phyloP scores from a whole-genome alignment of 179 eudicot species.

The Drosera spatulata region DNA sequence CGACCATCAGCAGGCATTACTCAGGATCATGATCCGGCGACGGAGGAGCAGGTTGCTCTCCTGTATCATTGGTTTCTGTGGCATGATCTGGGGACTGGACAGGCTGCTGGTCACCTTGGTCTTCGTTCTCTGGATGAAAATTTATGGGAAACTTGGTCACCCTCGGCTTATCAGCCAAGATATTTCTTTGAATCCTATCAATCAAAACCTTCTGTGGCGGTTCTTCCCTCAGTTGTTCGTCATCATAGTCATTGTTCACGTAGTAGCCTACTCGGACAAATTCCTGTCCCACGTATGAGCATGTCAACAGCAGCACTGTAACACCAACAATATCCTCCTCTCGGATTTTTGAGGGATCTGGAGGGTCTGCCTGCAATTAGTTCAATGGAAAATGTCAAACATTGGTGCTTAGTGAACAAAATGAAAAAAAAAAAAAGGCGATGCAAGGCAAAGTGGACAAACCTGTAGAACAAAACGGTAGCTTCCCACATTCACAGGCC shows the following conservation, averaged over 20 bases:
- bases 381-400: constrained; percentile 3
- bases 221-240: constrained; percentile 78
- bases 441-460: neutral
- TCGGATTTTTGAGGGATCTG: constrained; percentile 83
- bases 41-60: constrained; percentile 29
- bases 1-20: neutral
- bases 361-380: constrained; percentile 75
- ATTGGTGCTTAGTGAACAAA: neutral
- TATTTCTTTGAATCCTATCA: constrained; percentile 77
- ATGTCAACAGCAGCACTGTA: constrained; percentile 78
- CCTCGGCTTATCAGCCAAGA: constrained; percentile 82
- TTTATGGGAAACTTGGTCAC: constrained; percentile 95
- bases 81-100: constrained; percentile 27
- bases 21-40: constrained; percentile 20
- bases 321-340: constrained; percentile 96
- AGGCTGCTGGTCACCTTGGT: constrained; percentile 46
- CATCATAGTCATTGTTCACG: constrained; percentile 88
- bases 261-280: constrained; percentile 92
- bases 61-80: constrained; percentile 32
- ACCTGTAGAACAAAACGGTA: constrained; percentile 95
- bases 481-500: constrained; percentile 84
- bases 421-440: neutral
- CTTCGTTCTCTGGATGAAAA: constrained; percentile 74
- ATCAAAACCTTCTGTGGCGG: constrained; percentile 90
- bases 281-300: constrained; percentile 94